Percentiles rank a stretch among this genome's conserved stretches.
Evolutionary conservation across 179 eudicot species (phyloP).

Genomic region (Amaranthus tricolor): DNA sequence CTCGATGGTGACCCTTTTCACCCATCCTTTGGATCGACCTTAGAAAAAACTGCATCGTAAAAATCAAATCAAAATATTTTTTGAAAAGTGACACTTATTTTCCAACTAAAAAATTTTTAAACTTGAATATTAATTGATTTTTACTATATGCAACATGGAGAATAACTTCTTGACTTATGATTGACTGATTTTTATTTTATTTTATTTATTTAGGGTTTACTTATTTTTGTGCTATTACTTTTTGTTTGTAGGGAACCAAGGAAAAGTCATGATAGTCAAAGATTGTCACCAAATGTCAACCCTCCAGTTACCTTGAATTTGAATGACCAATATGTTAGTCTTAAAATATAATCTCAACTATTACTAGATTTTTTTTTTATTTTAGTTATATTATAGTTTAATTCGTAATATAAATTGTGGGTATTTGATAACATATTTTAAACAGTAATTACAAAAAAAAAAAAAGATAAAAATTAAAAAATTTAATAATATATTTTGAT

Average conservation of each 20-base stretch:
- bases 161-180: no score
- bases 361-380: not conserved
- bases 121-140: no score
- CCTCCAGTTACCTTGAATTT: conserved; percentile 8
- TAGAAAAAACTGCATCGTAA: no score
- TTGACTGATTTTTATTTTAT: not conserved
- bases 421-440: not conserved
- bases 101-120: no score
- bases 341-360: not conserved
- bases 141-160: no score
- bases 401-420: not conserved
- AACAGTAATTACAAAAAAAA: not conserved
- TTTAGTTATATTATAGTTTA: not conserved
- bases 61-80: no score
- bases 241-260: not conserved
- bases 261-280: not conserved
- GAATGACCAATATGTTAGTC: conserved; percentile 12
- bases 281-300: not conserved
- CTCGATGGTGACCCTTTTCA: no score
- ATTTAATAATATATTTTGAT: not conserved
- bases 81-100: no score
- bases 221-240: not conserved
- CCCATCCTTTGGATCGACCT: no score
- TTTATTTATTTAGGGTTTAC: not conserved
- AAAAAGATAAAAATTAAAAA: no score